Evolutionary conservation across 352 stramenopile species (phyloP).

Genomic region (Halophytophthora polymorphica): DNA sequence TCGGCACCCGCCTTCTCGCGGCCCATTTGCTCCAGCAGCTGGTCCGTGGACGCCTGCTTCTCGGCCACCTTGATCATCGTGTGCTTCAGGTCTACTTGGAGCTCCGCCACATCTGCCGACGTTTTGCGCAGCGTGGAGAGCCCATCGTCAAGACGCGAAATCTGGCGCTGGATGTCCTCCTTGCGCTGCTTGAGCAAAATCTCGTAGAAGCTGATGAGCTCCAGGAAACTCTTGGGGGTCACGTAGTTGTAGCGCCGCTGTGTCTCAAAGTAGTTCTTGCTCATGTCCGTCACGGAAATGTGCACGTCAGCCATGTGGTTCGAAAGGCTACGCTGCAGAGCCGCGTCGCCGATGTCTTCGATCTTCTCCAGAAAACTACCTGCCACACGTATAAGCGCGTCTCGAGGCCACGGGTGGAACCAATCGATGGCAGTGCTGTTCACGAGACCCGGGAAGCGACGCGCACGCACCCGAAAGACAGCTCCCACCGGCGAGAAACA

Average conservation of each 20-base stretch:
- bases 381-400: slow-evolving; percentile 96
- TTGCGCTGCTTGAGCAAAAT: slow-evolving; percentile 95
- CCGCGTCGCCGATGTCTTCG: slow-evolving; percentile 82
- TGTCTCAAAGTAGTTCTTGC: slow-evolving; percentile 93
- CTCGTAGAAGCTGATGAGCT: slow-evolving; percentile 98
- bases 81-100: slow-evolving; percentile 94
- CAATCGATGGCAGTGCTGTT: slow-evolving; percentile 98
- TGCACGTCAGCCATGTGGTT: slow-evolving; percentile 98
- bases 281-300: slow-evolving; percentile 96
- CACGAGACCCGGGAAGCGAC: slow-evolving; percentile 95
- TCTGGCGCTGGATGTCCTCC: slow-evolving; percentile 93
- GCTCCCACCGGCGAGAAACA: slow-evolving; percentile 97
- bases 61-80: slow-evolving; percentile 95
- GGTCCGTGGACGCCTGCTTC: slow-evolving; percentile 94
- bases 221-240: slow-evolving; percentile 97
- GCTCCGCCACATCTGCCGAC: slow-evolving; percentile 93
- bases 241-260: slow-evolving; percentile 98
- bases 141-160: slow-evolving; percentile 95
- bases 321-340: slow-evolving; percentile 89
- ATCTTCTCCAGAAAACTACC: slow-evolving; percentile 95
- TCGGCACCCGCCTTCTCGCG: slow-evolving; percentile 92
- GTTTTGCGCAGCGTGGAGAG: slow-evolving; percentile 96
- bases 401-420: slow-evolving; percentile 97
- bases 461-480: slow-evolving; percentile 94
- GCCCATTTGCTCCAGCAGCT: slow-evolving; percentile 93